Evolutionary conservation across 306 rosid genomes (phyloP), one percentile per base, ranked within the genome.

Genomic region (Cucumis melo): DNA sequence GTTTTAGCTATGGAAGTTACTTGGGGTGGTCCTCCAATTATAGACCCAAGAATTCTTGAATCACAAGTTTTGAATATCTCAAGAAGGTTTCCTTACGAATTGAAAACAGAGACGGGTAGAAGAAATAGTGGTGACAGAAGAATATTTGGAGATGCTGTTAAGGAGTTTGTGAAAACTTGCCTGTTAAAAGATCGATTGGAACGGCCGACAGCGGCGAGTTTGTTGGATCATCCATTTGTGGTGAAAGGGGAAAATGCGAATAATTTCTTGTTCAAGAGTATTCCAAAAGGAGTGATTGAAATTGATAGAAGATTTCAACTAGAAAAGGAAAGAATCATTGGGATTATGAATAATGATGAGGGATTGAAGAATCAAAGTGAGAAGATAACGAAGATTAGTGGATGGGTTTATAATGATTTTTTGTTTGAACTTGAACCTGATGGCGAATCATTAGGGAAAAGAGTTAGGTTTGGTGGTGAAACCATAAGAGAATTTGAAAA

Each of bases 321-420:
- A 75, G 14, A 32, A 71, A 1, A 46, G 24, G 24, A 38, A 2
- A 27, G 34, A 19, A 9, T n/a, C 10, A 14, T 7, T 14, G 27
- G 1, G 6, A 46, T 29, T 75, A 72, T 2, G 64, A 64, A 6
- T 8, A 65, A 23, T 12, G 74, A 12, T 0, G 67, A 20, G 3
- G 57, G 51, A 8, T 68, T 57, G 2, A 78, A 87, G 0, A 85
- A 53, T 5, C 77, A 59, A 0, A 54, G 57, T 68, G 66, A 14
- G 23, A 10, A 8, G 8, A 62, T 32, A 5, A 27, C 39, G 65
- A 89, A 87, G 77, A 84, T 91, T 7, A 88, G 85, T 23, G 87
- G 89, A 3, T 89, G 92, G 93, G 85, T 87, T 68, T 91, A 84
- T 79, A 87, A 91, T 66, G 86, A 87, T 72, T 88, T 88, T 0